Conservation (phyloP, 768 basidiomycete species). For the Daedalea quercina region DNA sequence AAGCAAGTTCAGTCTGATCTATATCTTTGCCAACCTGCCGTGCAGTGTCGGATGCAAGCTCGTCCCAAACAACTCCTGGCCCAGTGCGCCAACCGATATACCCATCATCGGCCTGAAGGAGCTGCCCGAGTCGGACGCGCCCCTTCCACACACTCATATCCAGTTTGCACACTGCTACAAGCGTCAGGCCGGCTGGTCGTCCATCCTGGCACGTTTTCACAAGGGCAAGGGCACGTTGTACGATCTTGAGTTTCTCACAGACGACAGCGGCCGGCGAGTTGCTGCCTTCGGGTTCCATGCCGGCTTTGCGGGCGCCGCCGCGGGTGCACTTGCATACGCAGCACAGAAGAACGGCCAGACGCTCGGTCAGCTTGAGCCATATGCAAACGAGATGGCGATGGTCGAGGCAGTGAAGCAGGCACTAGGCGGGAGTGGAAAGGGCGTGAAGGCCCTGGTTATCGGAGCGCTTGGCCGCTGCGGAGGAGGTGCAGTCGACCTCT, state of each 20-base stretch:
- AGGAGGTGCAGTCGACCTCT: constrained; percentile 89
- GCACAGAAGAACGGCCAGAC: constrained; percentile 52
- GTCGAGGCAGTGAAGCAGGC: constrained; percentile 60
- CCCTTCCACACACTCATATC: constrained; percentile 91
- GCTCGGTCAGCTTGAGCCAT: constrained; percentile 73
- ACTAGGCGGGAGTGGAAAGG: constrained; percentile 63
- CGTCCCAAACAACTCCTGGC: constrained; percentile 86
- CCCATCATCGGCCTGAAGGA: constrained; percentile 97
- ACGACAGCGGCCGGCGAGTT: constrained; percentile 79
- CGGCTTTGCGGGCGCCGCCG: constrained; percentile 97
- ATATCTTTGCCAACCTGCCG: neutral
- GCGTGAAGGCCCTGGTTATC: constrained; percentile 85
- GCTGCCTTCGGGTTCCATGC: constrained; percentile 99
- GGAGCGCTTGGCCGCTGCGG: constrained; percentile 96
- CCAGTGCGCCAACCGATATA: constrained; percentile 60
- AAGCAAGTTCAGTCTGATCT: constrained; percentile 27
- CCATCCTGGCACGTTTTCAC: constrained; percentile 80
- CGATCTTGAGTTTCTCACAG: constrained; percentile 93
- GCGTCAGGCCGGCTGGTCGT: constrained; percentile 86
- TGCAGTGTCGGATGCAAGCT: constrained; percentile 84
- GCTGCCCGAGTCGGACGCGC: constrained; percentile 74
- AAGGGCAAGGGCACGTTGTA: constrained; percentile 82
- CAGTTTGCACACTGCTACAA: constrained; percentile 99
- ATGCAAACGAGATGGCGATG: constrained; percentile 80
- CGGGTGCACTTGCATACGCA: constrained; percentile 76